Conservation (phyloP, 2,329 filamentous ascomycete species). For the Falciphora oryzae region DNA sequence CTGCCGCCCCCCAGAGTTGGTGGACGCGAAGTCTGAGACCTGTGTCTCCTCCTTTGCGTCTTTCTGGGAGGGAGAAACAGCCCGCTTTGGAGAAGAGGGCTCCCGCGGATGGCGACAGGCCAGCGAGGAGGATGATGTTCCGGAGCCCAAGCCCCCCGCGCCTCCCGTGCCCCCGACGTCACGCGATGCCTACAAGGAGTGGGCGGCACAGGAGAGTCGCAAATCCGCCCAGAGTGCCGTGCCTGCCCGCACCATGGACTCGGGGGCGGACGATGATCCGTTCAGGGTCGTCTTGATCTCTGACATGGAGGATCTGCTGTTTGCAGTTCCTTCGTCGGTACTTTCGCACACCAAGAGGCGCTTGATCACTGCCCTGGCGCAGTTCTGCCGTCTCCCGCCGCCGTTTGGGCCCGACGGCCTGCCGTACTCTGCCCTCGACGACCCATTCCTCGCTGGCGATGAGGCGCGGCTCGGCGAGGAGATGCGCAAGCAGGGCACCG, state of each 20-base stretch:
- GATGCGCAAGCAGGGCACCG: not conserved
- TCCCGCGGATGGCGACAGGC: constrained; percentile 65
- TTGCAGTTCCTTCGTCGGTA: constrained; percentile 37
- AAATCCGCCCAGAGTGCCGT: constrained; percentile 42
- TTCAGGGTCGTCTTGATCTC: constrained; percentile 75
- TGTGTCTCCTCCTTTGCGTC: constrained; percentile 47
- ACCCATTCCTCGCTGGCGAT: constrained; percentile 41
- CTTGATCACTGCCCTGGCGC: constrained; percentile 64
- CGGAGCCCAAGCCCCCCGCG: not conserved
- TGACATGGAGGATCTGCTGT: constrained; percentile 63
- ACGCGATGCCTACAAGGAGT: constrained; percentile 43
- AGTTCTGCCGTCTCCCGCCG: constrained; percentile 61
- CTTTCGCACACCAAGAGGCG: constrained; percentile 32
- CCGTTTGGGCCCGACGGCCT: constrained; percentile 21
- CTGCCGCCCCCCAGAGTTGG: constrained; percentile 41
- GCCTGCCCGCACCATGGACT: constrained; percentile 71
- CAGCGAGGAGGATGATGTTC: constrained; percentile 17
- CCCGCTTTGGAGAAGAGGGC: constrained; percentile 68
- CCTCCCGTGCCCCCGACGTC: constrained; percentile 22
- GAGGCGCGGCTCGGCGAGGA: not conserved
- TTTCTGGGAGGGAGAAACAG: constrained; percentile 84
- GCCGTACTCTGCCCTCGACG: constrained; percentile 35
- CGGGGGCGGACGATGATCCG: constrained; percentile 70
- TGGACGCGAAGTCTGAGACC: constrained; percentile 14
- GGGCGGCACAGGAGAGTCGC: constrained; percentile 49